These are phyloP conservation scores for Xylariaceae sp. DNA, from an alignment of 2,329 filamentous ascomycete genomes.

Conservation along the genomic window DNA sequence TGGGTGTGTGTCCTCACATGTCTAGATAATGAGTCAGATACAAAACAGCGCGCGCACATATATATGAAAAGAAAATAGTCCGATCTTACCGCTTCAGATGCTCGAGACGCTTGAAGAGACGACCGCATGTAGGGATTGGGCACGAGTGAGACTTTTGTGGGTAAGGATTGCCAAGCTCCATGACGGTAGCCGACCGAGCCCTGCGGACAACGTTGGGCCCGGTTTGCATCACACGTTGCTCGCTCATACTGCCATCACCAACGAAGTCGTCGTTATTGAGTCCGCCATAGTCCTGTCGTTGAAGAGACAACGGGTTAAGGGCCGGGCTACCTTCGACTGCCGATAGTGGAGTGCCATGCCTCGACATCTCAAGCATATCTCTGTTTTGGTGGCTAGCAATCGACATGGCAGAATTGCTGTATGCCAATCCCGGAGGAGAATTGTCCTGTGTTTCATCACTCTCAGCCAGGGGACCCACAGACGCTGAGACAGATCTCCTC, in stretches of 20 bases:
- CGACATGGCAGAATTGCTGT: slow-evolving; percentile 72
- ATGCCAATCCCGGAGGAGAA: slow-evolving; percentile 78
- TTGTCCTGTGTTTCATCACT: slow-evolving; percentile 79
- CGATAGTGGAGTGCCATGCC: slow-evolving; percentile 88
- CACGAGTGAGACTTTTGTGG: slow-evolving; percentile 98
- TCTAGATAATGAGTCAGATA: slow-evolving; percentile 67
- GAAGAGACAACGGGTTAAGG: slow-evolving; percentile 72
- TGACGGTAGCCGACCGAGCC: slow-evolving; percentile 92
- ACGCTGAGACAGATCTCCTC: slow-evolving; percentile 86
- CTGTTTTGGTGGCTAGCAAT: slow-evolving; percentile 72
- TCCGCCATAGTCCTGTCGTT: slow-evolving; percentile 72
- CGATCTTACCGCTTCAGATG: slow-evolving; percentile 93
- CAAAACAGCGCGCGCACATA: slow-evolving; percentile 48
- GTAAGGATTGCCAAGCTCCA: slow-evolving; percentile 89
- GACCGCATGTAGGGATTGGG: slow-evolving; percentile 97
- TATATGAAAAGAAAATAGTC: slow-evolving; percentile 50
- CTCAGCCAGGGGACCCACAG: slow-evolving; percentile 82
- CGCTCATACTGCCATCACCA: slow-evolving; percentile 64
- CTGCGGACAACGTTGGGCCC: slow-evolving; percentile 81
- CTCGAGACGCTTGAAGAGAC: slow-evolving; percentile 98
- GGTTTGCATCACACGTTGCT: slow-evolving; percentile 73
- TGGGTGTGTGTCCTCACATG: slow-evolving; percentile 99
- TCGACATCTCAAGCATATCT: slow-evolving; percentile 82
- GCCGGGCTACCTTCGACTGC: slow-evolving; percentile 83
- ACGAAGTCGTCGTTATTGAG: slow-evolving; percentile 68